Conservation (phyloP, 2,329 filamentous ascomycete species). For the Pseudogymnoascus sp. region DNA sequence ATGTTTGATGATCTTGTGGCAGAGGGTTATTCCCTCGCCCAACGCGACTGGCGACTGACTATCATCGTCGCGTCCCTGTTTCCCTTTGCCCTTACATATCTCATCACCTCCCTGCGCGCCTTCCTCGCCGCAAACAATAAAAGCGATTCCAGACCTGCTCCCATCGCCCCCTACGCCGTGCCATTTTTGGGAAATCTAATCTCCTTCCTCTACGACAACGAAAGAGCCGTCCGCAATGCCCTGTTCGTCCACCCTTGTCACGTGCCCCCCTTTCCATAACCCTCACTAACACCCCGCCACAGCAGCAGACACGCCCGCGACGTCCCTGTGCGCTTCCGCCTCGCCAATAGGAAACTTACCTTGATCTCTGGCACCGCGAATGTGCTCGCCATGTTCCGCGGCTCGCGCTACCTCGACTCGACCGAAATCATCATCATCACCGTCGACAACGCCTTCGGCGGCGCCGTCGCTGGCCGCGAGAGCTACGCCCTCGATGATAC, state of each 20-base stretch:
- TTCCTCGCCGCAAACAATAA: conserved; percentile 3
- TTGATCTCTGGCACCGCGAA: conserved; percentile 17
- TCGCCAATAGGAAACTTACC: conserved; percentile 14
- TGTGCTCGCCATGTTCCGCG: conserved; percentile 16
- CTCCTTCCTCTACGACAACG: conserved; percentile 16
- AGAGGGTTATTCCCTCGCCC: not conserved
- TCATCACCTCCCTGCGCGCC: not conserved
- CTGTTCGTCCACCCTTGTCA: conserved; percentile 9
- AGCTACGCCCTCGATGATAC: conserved; percentile 15
- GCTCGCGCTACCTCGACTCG: conserved; percentile 15
- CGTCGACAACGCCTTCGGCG: conserved; percentile 17
- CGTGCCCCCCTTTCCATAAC: not conserved
- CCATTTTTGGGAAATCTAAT: conserved; percentile 18
- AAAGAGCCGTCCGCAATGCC: conserved; percentile 12
- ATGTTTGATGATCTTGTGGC: not conserved
- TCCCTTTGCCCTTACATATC: not conserved
- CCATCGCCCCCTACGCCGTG: conserved; percentile 16
- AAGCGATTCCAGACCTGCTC: conserved; percentile 11
- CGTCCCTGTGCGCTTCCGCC: conserved; percentile 16
- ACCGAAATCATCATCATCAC: conserved; percentile 11
- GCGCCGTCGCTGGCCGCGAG: not conserved
- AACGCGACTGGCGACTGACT: not conserved
- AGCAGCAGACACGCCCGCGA: conserved; percentile 15
- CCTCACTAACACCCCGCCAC: not conserved
- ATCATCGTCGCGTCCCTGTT: not conserved